Percentiles rank a stretch among this genome's conserved stretches.
Evolutionary conservation across 805 yeast genomes (phyloP).

Genomic region (Pichia phayaonensis): DNA sequence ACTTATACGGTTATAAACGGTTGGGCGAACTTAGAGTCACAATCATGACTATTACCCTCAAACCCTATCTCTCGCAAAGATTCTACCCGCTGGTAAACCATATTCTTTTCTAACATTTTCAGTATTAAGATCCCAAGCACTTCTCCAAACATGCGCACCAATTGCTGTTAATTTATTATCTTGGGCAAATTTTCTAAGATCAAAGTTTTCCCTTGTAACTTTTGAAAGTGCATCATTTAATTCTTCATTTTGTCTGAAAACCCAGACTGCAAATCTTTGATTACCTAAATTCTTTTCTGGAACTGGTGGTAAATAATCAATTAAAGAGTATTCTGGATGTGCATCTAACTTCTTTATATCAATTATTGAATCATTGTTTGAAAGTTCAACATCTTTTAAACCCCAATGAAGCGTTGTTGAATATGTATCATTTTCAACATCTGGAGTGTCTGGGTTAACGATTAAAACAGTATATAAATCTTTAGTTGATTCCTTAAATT

Average conservation of each 20-base stretch:
- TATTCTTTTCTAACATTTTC: conserved; percentile 59
- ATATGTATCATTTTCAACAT: conserved; percentile 58
- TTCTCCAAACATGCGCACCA: conserved; percentile 92
- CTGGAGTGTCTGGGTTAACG: conserved; percentile 91
- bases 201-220: conserved; percentile 43
- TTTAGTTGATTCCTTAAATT: conserved; percentile 46
- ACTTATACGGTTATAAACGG: not conserved
- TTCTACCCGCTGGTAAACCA: conserved; percentile 68
- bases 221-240: conserved; percentile 16
- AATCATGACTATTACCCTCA: not conserved
- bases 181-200: conserved; percentile 62
- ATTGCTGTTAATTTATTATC: conserved; percentile 56
- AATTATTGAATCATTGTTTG: conserved; percentile 50
- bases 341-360: conserved; percentile 34
- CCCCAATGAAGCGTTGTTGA: conserved; percentile 74
- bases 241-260: conserved; percentile 57
- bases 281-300: conserved; percentile 84
- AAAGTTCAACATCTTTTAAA: conserved; percentile 55
- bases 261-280: conserved; percentile 87
- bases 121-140: conserved; percentile 71
- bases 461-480: conserved; percentile 68
- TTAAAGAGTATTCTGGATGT: conserved; percentile 36
- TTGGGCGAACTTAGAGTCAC: too few relatives aligned
- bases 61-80: conserved; percentile 59
- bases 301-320: conserved; percentile 68